phyloP scores from a whole-genome alignment of 2,329 filamentous ascomycete species.

The Neoscytalidium dimidiatum region DNA sequence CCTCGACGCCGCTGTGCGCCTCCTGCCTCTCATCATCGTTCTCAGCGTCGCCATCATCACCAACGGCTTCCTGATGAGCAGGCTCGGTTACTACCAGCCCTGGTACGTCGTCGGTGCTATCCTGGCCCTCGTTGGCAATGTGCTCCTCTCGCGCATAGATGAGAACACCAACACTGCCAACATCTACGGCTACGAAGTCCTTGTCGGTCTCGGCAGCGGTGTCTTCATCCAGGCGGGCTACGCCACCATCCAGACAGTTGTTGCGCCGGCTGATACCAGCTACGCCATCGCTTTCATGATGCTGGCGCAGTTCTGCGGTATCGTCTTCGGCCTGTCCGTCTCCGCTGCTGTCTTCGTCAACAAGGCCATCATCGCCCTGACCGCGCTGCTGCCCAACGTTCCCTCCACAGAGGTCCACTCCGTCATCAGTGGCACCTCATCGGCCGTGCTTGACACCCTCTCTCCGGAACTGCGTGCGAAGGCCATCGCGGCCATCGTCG shows the following conservation, averaged over 20 bases:
- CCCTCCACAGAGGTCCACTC: background rate
- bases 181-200: constrained; percentile 29
- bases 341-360: background rate
- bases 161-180: constrained; percentile 16
- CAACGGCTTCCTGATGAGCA: constrained; percentile 26
- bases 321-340: background rate
- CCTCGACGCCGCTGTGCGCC: constrained; percentile 26
- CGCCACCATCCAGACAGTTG: constrained; percentile 19
- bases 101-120: constrained; percentile 25
- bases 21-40: constrained; percentile 30
- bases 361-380: background rate
- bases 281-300: constrained; percentile 21
- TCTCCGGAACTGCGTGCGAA: background rate
- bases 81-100: constrained; percentile 27
- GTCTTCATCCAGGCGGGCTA: constrained; percentile 15
- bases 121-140: constrained; percentile 22
- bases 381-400: background rate
- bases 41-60: constrained; percentile 22
- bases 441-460: background rate
- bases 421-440: background rate
- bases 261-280: background rate
- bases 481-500: background rate
- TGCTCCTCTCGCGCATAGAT: constrained; percentile 18
- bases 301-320: background rate
- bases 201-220: constrained; percentile 28